These are phyloP conservation scores for Zizania palustris DNA, from an alignment of 202 grass and related monocot species.

Conservation along the genomic window DNA sequence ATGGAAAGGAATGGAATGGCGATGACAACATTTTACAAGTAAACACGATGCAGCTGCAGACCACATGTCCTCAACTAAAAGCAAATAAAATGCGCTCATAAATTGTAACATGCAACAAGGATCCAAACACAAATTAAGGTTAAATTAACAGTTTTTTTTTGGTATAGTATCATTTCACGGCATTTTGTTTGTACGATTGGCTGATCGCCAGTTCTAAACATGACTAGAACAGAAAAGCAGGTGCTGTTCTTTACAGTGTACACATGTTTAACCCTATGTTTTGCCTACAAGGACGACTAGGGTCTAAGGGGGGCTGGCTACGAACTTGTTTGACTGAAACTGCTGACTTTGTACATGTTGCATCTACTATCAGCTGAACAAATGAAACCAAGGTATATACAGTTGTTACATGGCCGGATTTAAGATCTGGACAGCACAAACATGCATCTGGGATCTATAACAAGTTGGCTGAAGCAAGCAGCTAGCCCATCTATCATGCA, in stretches of 20 bases:
- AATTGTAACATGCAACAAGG: too few relatives aligned
- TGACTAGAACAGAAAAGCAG: slow-evolving; percentile 1
- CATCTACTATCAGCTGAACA: slow-evolving; percentile 45
- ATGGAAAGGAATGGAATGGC: too few relatives aligned
- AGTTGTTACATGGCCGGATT: slow-evolving; percentile 8
- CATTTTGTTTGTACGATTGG: neutral
- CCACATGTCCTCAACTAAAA: too few relatives aligned
- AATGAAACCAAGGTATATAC: slow-evolving; percentile 32
- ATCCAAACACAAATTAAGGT: neutral
- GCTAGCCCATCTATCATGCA: neutral
- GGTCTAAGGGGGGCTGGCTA: neutral
- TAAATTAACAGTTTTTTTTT: neutral
- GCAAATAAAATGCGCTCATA: too few relatives aligned
- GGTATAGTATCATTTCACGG: neutral
- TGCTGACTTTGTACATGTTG: slow-evolving; percentile 34
- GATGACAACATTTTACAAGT: too few relatives aligned
- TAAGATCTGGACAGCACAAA: slow-evolving; percentile 31
- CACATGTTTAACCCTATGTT: slow-evolving; percentile 38
- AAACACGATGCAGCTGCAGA: too few relatives aligned
- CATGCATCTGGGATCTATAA: slow-evolving; percentile 21
- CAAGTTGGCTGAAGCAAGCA: slow-evolving; percentile 18
- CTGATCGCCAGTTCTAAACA: slow-evolving; percentile 4
- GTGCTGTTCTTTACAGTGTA: slow-evolving; percentile 40
- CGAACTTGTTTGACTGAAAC: slow-evolving; percentile 26
- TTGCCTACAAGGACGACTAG: slow-evolving; percentile 37